phyloP scores from a whole-genome alignment of 129 eudicot species.

The Centaurea solstitialis region DNA sequence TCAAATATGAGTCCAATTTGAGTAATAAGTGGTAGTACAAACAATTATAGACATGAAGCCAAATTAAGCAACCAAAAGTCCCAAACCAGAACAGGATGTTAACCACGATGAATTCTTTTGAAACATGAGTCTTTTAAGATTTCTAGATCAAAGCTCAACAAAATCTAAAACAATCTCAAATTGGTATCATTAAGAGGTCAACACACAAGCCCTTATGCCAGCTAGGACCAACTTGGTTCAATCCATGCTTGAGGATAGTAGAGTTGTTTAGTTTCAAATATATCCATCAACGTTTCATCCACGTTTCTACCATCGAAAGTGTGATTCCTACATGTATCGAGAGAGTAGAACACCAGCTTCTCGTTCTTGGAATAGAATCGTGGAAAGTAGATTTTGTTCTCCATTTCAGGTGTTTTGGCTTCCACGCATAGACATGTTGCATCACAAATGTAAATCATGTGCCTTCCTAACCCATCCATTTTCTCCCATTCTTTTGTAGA shows the following conservation, averaged over 20 bases:
- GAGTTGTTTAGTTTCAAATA: background rate
- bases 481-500: slow-evolving; percentile 11
- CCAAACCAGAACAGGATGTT: no score
- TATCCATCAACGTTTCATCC: background rate
- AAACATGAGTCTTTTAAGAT: no score
- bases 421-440: background rate
- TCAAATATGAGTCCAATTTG: no score
- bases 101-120: no score
- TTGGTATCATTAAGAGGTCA: no score
- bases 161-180: no score
- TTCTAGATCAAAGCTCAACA: no score
- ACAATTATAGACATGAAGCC: no score
- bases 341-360: background rate
- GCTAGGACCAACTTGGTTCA: background rate
- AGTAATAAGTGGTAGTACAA: no score
- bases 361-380: background rate
- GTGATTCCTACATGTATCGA: background rate
- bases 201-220: no score
- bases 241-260: background rate
- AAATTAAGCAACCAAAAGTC: no score
- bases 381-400: slow-evolving; percentile 34
- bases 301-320: background rate
- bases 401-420: slow-evolving; percentile 11
- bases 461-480: slow-evolving; percentile 15
- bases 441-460: slow-evolving; percentile 21